Base-by-base conservation (phyloP, 495 filamentous ascomycete genomes). In the Neurospora sp. region DNA sequence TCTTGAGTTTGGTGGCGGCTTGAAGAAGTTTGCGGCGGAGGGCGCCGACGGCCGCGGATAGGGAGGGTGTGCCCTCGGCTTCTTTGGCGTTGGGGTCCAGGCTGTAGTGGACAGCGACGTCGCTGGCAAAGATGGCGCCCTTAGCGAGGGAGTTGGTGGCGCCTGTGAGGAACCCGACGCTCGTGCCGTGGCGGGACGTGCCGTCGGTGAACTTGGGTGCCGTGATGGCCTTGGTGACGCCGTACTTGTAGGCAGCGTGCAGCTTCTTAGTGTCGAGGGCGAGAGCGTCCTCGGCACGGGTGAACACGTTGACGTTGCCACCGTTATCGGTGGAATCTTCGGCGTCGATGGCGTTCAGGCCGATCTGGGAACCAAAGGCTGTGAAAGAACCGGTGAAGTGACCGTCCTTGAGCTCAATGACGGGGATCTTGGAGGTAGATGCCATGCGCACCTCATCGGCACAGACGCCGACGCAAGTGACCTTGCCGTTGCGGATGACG, bases 341-440 rank as follows among this genome's bases (percentile, higher is more conserved):
- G 5, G 81, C 81, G 40, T 84, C 83, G 66, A 91, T 90, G n/a
- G 84, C 88, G 39, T 81, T 82, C 10, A 91, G 80, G 3, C 89
- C 89, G 2, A 91, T 78, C 31, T 77, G 78, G 37, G 82, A 82
- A 14, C 84, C 85, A 40, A 89, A 84, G 12, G 85, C 85, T 3
- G 86, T 89, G 73, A 89, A 83, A 0, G 88, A 86, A 6, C 83
- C 84, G 8, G 85, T 84, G 4, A 90, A 77, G 75, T 89, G 83
- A 20, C 89, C 89, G 72, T 90, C 84, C 70, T 82, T 69, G 35
- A 91, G 85, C 7, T 75, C 6, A 46, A 91, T 80, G 69, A 81
- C 75, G n/a, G 72, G 79, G 12, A 70, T 78, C 3, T 81, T 75
- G 16, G 74, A 69, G 6, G 75, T 70, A 20, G 77, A 69, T 6